These are phyloP conservation scores for Cordyceps cicadae DNA, from an alignment of 2,329 filamentous ascomycete species.

Conservation along the genomic window DNA sequence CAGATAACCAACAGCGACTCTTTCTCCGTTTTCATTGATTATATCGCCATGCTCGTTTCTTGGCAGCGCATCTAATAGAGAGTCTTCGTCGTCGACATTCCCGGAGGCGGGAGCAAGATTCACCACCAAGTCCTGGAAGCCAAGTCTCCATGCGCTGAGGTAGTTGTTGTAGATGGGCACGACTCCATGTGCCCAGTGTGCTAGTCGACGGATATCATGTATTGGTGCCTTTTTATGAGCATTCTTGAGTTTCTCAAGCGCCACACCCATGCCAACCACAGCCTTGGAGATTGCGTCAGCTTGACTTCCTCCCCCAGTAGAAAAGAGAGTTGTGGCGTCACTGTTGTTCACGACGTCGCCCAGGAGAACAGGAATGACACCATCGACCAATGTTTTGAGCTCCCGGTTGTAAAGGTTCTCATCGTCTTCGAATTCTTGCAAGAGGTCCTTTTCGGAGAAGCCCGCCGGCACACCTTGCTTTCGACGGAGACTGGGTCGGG, in stretches of 20 bases:
- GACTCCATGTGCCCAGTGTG: conserved; percentile 73
- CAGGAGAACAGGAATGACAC: conserved; percentile 86
- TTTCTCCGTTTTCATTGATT: conserved; percentile 68
- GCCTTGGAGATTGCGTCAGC: conserved; percentile 65
- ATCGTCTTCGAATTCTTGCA: conserved; percentile 73
- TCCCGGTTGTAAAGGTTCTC: conserved; percentile 85
- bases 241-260: conserved; percentile 73
- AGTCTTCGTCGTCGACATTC: conserved; percentile 49
- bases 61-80: conserved; percentile 50
- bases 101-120: conserved; percentile 68
- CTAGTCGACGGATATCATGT: conserved; percentile 60
- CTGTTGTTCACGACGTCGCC: conserved; percentile 71
- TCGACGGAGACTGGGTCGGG: conserved; percentile 69
- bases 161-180: conserved; percentile 78
- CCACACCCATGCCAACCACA: conserved; percentile 89
- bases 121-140: conserved; percentile 90
- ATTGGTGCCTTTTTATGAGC: conserved; percentile 74
- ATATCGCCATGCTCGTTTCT: conserved; percentile 59
- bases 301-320: conserved; percentile 39
- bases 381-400: conserved; percentile 85
- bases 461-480: conserved; percentile 58
- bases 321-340: conserved; percentile 58
- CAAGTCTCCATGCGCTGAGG: conserved; percentile 78
- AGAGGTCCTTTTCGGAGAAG: conserved; percentile 65
- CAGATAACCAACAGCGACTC: conserved; percentile 88